Evolutionary conservation across 2,329 filamentous ascomycete species (phyloP).

Genomic region (Alternaria conjuncta): DNA sequence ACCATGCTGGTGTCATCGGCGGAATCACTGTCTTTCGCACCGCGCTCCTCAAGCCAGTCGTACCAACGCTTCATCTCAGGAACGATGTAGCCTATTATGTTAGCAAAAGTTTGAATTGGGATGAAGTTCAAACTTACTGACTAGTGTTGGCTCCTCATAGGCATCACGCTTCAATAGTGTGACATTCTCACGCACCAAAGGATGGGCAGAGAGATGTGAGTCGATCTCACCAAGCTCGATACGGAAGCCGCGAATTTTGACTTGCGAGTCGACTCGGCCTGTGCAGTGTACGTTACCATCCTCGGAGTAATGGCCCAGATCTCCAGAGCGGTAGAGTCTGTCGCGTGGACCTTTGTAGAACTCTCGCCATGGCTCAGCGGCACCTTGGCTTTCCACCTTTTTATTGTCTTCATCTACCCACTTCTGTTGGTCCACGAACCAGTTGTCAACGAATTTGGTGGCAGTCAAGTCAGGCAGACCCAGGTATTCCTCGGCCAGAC

Average conservation of each 20-base stretch:
- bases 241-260: constrained; percentile 95
- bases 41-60: constrained; percentile 64
- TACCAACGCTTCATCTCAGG: constrained; percentile 79
- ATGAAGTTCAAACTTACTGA: constrained; percentile 60
- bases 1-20: constrained; percentile 59
- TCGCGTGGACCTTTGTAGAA: constrained; percentile 84
- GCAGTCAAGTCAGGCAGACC: constrained; percentile 66
- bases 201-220: constrained; percentile 75
- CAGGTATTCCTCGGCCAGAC: constrained; percentile 82
- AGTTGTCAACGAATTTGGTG: constrained; percentile 82
- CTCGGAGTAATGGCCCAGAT: constrained; percentile 77
- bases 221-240: constrained; percentile 97
- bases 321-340: constrained; percentile 84
- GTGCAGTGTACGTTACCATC: constrained; percentile 77
- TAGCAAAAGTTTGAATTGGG: background rate
- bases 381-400: constrained; percentile 53
- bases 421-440: constrained; percentile 78
- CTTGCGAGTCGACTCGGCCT: constrained; percentile 83
- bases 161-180: constrained; percentile 84
- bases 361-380: constrained; percentile 75
- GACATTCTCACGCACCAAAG: constrained; percentile 80
- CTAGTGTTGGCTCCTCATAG: constrained; percentile 82
- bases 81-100: constrained; percentile 70
- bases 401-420: constrained; percentile 72
- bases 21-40: constrained; percentile 45